Base-by-base conservation (phyloP, 148 eudicot genomes). In the Limonium bicolor region DNA sequence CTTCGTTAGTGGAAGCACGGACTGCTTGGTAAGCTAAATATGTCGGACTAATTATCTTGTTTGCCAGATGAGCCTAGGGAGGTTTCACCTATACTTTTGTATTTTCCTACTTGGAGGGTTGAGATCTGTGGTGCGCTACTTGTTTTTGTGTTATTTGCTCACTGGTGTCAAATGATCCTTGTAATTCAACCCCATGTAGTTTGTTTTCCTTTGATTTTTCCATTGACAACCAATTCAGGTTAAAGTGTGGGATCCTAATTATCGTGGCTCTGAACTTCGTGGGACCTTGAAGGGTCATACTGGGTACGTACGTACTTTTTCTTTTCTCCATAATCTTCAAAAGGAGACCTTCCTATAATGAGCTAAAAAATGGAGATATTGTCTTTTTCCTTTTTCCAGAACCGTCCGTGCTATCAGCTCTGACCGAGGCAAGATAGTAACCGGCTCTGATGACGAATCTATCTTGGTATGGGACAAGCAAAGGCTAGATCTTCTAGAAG, bases 381-480 rank as follows among this genome's bases (percentile, higher is more conserved):
- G n/a, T n/a, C n/a, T n/a, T n/a, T n/a, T n/a, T n/a, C n/a, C n/a
- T n/a, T n/a, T n/a, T n/a, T 41, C 28, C 76, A 82, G 85, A 53
- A 54, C 87, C 46, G 74, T 90, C 6, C 74, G 97, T 29, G 78
- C 87, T 22, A 73, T 90, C 54, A 84, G 80, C 59, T 90, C 97
- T 33, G 97, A 90, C 62, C 69, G 97, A 46, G 81, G 73, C 28
- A 90, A 77, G 65, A 71, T 90, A 27, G 85, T 84, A 44, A 74
- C 97, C 34, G 97, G 97, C 47, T 78, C 97, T 39, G 97, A 90
- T 27, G 97, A 90, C 54, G 77, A 80, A 42, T 74, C 87, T 55
- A 78, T 90, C 41, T 65, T 90, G 51, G 95, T 90, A 36, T 90
- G 97, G 95, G 97, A 90, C 63, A 90, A 90, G 49, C 97, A 90